Evolutionary conservation across 257 asterid genomes (phyloP), one percentile per base, ranked within the genome.

Genomic region (Petunia secreta): DNA sequence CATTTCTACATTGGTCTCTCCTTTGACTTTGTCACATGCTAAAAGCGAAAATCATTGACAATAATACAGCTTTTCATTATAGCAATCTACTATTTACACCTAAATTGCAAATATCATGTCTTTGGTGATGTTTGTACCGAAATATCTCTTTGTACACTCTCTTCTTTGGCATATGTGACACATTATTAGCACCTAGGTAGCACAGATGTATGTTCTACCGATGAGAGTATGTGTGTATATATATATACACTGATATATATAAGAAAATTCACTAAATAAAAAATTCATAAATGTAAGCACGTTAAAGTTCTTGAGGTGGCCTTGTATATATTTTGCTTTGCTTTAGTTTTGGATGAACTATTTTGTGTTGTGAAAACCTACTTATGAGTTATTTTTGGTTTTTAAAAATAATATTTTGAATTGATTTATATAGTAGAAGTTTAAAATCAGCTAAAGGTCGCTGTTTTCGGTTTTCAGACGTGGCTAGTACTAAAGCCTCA

Each of bases 1-100:
- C 77, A 71, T 16, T 50, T 71, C 60, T 71, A 50, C 13, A 50
- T 48, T 50, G 77, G 11, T 25, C 25, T 25, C 25, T 34, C 62
- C 62, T 48, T 71, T 71, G 77, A 71, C 60, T 71, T 50, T 5
- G 48, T 48, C 77, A 71, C 46, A 71, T 50, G 77, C 77, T 71
- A 71, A 71, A 71, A 71, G 77, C 48, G 77, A 50, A 50, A 71
- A 71, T 71, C 60, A 71, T 71, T 5, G 77, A 43, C 38, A 41
- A 71, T 69, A 65, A 80, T 57, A 43, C 46, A 80, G 52, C 3
- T 36, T 73, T 58, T 71, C 36, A 71, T 53, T 8, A 80, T 71
- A 48, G 3, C 60, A 46, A 71, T 25, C 59, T 46, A 69, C 59
- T 71, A 5, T 71, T 71, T 71, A 9, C 77, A 71, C 34, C 34